A percentile compares a stretch with the other conserved stretches of the same genome.
phyloP scores from a whole-genome alignment of 139 green algal species.

The Mychonastes homosphaera region DNA sequence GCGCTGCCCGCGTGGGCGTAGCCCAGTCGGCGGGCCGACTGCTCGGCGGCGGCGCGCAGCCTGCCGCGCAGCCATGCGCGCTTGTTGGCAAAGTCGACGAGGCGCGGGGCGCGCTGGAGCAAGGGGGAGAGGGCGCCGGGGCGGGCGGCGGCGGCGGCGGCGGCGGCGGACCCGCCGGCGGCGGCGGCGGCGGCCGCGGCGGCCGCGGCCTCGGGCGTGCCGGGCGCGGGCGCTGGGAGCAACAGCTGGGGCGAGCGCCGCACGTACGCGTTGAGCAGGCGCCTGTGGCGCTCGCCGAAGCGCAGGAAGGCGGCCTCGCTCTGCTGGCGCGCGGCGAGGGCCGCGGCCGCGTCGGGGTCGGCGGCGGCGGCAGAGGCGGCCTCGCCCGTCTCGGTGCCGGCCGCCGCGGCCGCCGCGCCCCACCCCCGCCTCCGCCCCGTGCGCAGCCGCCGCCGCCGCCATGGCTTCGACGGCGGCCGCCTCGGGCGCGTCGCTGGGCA shows the following conservation, averaged over 20 bases:
- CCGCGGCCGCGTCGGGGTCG: too few species aligned
- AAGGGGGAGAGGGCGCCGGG: too few species aligned
- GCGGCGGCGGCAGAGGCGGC: too few species aligned
- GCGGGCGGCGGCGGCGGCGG: too few species aligned
- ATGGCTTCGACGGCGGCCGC: neutral
- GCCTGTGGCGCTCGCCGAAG: constrained; percentile 78
- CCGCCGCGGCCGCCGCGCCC: neutral
- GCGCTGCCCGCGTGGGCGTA: constrained; percentile 39
- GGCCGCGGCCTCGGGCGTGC: too few species aligned
- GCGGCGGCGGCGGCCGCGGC: too few species aligned
- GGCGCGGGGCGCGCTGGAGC: constrained; percentile 63
- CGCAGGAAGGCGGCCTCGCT: constrained; percentile 22
- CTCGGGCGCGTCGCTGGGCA: neutral
- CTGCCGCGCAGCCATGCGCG: constrained; percentile 31
- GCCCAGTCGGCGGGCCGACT: constrained; percentile 14
- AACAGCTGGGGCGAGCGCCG: constrained; percentile 64
- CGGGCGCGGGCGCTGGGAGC: constrained; percentile 53
- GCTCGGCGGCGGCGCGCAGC: neutral
- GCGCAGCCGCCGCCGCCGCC: neutral
- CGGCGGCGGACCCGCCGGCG: too few species aligned
- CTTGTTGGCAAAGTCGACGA: constrained; percentile 99
- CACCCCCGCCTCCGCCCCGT: constrained; percentile 1
- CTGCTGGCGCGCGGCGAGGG: too few species aligned
- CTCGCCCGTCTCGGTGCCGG: neutral
- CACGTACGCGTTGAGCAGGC: constrained; percentile 85